Percentiles rank a stretch among this genome's conserved stretches.
Evolutionary conservation across 306 rosid species (phyloP).

Genomic region (Mucuna pruriens): DNA sequence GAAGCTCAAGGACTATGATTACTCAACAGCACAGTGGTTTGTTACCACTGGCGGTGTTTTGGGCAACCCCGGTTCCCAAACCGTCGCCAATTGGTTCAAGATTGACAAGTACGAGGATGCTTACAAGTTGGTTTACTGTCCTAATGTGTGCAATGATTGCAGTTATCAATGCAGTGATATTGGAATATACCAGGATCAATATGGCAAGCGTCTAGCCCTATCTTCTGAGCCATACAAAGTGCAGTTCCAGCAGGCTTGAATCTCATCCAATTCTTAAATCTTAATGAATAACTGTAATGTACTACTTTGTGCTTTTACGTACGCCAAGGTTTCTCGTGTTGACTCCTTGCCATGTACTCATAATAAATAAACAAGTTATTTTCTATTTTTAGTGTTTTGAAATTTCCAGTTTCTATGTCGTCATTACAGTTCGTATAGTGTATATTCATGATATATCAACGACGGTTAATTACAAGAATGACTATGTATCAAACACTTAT

Average conservation of each 20-base stretch:
- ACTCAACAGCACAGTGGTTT: neutral
- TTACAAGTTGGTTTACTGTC: slow-evolving; percentile 63
- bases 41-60: neutral
- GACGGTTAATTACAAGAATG: too few species aligned
- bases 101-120: slow-evolving; percentile 46
- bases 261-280: neutral
- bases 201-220: slow-evolving; percentile 33
- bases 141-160: slow-evolving; percentile 55
- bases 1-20: neutral
- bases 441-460: too few species aligned
- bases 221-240: slow-evolving; percentile 4
- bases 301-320: neutral
- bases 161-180: slow-evolving; percentile 52
- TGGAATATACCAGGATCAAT: slow-evolving; percentile 12
- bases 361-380: neutral
- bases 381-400: neutral
- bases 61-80: neutral
- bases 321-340: neutral
- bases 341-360: neutral
- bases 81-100: slow-evolving; percentile 46
- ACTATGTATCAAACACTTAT: too few species aligned
- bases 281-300: neutral
- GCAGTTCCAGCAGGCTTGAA: slow-evolving; percentile 2
- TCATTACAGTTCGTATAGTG: neutral
- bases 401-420: neutral